Base-by-base conservation (phyloP, 768 basidiomycete genomes). In the Naganishia onofrii region DNA sequence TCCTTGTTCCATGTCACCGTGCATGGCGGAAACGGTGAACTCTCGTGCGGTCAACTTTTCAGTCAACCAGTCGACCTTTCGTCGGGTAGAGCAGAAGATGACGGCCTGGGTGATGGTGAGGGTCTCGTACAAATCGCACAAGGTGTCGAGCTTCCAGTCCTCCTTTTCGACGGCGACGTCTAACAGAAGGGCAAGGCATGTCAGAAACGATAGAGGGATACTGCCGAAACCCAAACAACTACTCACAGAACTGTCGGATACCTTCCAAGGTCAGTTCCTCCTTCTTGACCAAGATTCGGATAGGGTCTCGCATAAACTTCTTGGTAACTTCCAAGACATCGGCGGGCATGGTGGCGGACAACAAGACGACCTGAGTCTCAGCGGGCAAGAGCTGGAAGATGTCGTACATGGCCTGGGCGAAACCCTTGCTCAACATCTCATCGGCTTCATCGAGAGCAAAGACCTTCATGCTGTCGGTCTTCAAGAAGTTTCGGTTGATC, bases 341-440 rank as follows among this genome's bases (percentile, higher is more conserved):
- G 80, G 93, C 90, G 12, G 95, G 95, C 72, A 98, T 85, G 31
- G 94, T 97, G 53, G 95, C 93, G 78, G 93, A 95, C 73, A 99
- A 87, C 56, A 98, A 86, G 54, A 99, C 93, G 55, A 98, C 95
- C 82, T 98, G 95, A 6, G 93, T 97, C 64, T 92, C 92, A 31
- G 93, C 93, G 34, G 95, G 95, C 51, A 98, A 89, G 80, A 94
- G 94, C 73, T 93, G 90, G 82, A 96, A 97, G 71, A 97, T 91
- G 82, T 99, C 95, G 84, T 97, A 97, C 79, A 97, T 97, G 83
- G 97, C 93, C 81, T 99, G 94, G 83, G 93, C 95, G 88, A 99
- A 97, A 26, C 95, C 95, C 82, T 93, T 94, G 85, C 93, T 93
- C 72, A 98, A 86, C 69, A 99, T 84, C 80, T 97, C 94, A 80